phyloP scores from a whole-genome alignment of 2,329 filamentous ascomycete species.

The Cordyceps militaris region DNA sequence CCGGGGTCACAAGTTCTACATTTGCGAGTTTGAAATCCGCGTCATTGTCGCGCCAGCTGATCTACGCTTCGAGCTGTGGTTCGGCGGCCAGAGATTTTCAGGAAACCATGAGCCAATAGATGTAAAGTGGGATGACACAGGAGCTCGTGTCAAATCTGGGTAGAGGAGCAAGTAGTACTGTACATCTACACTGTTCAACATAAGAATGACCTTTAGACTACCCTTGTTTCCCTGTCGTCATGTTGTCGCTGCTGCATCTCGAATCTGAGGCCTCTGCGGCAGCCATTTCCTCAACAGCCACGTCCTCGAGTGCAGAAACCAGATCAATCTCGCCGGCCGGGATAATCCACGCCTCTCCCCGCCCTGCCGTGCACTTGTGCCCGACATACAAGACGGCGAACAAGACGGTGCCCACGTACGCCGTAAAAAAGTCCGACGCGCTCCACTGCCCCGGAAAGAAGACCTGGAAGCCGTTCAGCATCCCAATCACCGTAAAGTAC shows the following conservation, averaged over 20 bases:
- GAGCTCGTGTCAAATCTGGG: background rate
- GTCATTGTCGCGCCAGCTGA: slow-evolving; percentile 50
- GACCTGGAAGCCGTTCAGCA: slow-evolving; percentile 53
- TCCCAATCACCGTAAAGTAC: slow-evolving; percentile 27
- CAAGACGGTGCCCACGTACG: slow-evolving; percentile 16
- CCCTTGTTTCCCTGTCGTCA: background rate
- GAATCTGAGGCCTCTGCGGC: background rate
- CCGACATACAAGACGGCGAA: background rate
- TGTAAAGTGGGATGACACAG: slow-evolving; percentile 26
- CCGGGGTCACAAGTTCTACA: slow-evolving; percentile 30
- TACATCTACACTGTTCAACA: too few relatives aligned
- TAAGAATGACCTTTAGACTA: too few relatives aligned
- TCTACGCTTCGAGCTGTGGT: slow-evolving; percentile 40
- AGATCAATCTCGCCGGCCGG: background rate
- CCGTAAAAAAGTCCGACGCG: slow-evolving; percentile 14
- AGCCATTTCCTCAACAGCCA: background rate
- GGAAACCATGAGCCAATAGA: slow-evolving; percentile 32
- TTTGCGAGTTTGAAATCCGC: slow-evolving; percentile 42
- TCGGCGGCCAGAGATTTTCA: slow-evolving; percentile 31
- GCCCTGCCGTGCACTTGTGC: background rate
- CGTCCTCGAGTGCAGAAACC: background rate
- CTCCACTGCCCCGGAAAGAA: slow-evolving; percentile 19
- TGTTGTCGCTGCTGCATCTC: background rate
- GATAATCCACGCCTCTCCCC: background rate
- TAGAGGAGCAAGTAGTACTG: background rate